phyloP scores from a whole-genome alignment of 1,139 yeast genomes.

The Geotrichum citri-aurantii region DNA sequence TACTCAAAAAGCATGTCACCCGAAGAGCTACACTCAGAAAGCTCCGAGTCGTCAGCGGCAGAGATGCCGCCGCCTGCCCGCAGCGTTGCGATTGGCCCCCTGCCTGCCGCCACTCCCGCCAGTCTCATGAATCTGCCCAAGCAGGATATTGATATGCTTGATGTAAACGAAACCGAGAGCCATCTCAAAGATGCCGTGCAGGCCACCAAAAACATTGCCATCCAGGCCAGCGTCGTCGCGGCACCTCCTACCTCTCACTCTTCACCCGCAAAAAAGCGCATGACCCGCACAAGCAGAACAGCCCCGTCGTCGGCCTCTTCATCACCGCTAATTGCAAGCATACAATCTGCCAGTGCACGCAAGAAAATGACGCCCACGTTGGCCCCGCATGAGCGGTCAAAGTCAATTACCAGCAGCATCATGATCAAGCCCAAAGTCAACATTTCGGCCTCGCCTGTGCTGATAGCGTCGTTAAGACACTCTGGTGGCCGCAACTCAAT shows the following conservation, averaged over 20 bases:
- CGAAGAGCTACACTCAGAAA: neutral
- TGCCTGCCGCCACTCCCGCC: slow-evolving; percentile 38
- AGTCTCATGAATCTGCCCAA: slow-evolving; percentile 38
- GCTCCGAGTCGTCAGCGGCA: neutral
- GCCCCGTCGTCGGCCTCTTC: slow-evolving; percentile 18
- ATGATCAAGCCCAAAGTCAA: slow-evolving; percentile 19
- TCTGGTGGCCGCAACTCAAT: slow-evolving; percentile 14
- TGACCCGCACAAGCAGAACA: neutral
- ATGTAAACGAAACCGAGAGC: slow-evolving; percentile 16
- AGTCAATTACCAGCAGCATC: neutral
- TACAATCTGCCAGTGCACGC: neutral
- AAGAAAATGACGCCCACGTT: neutral
- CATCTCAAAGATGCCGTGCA: slow-evolving; percentile 26
- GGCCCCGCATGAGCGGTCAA: slow-evolving; percentile 1
- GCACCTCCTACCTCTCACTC: neutral
- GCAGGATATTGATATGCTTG: slow-evolving; percentile 18
- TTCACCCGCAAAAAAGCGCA: neutral
- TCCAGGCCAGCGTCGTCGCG: neutral
- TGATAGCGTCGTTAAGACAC: neutral
- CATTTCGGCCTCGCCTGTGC: slow-evolving; percentile 2
- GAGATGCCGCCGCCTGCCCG: neutral
- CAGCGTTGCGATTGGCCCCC: slow-evolving; percentile 25
- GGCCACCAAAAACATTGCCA: slow-evolving; percentile 26
- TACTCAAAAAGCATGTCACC: neutral
- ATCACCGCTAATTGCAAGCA: neutral